A percentile compares a stretch with the other conserved stretches of the same genome.
Evolutionary conservation across 2,329 filamentous ascomycete genomes (phyloP).

Genomic region (Lasiodiplodia gonubiensis): DNA sequence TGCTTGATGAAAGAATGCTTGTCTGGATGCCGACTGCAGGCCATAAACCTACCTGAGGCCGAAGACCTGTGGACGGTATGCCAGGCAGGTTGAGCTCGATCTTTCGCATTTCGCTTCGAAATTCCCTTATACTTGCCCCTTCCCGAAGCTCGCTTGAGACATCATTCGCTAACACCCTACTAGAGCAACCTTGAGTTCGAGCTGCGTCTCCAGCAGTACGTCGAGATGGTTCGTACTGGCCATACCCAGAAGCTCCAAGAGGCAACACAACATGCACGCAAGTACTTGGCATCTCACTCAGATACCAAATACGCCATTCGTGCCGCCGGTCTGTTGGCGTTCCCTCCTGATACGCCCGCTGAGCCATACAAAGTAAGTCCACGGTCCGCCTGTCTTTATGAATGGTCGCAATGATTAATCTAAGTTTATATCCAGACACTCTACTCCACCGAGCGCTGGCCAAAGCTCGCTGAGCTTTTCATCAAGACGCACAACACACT

Average conservation of each 20-base stretch:
- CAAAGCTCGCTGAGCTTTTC: conserved; percentile 77
- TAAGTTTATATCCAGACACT: conserved; percentile 59
- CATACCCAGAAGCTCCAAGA: conserved; percentile 68
- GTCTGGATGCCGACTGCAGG: background rate
- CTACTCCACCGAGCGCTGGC: conserved; percentile 77
- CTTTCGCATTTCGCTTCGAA: background rate
- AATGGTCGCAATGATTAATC: background rate
- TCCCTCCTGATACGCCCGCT: conserved; percentile 64
- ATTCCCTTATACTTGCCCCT: background rate
- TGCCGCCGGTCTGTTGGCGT: conserved; percentile 81
- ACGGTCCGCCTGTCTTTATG: background rate
- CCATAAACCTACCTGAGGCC: no score
- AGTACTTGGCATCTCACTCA: conserved; percentile 74
- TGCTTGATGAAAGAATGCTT: background rate
- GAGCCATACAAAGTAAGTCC: conserved; percentile 64
- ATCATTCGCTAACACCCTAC: conserved; percentile 26
- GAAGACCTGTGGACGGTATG: background rate
- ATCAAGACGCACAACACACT: conserved; percentile 84
- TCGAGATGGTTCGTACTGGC: conserved; percentile 79
- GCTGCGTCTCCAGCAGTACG: conserved; percentile 91
- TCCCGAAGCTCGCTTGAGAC: background rate
- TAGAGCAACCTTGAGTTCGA: conserved; percentile 89
- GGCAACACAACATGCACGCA: conserved; percentile 81
- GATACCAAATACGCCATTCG: conserved; percentile 71
- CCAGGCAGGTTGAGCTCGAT: background rate